Evolutionary conservation across 2,329 filamentous ascomycete genomes (phyloP), one percentile per base, ranked within the genome.

Genomic region (Penicillium sp.): DNA sequence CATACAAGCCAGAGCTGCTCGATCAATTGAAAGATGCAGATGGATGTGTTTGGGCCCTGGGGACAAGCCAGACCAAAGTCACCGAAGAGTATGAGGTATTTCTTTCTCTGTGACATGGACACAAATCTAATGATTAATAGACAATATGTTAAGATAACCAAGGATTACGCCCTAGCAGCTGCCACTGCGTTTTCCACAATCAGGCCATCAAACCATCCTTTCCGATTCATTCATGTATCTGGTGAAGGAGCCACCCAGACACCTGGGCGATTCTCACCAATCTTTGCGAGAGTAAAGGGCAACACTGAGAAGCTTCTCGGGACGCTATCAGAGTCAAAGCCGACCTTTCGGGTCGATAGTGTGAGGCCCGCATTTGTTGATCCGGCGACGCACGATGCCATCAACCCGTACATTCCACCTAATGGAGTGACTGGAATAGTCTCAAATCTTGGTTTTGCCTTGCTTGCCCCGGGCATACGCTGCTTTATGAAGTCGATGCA

Each of bases 21-120:
- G 71, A 75, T 3, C 77, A 86, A 66, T 76, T 92, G 0, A 78
- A 80, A 50, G 88, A 83, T 22, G 89, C 88, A 0, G 75, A 81
- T 8, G 88, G 85, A 2, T 88, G 85, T 57, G 85, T 92, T 1
- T 92, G 89, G 89, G 88, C 89, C 0, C 77, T 88, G 68, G 89
- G 89, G 0, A 84, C 86, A 46, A 85, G 82, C 58, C 82, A 86
- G 65, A 83, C 71, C 11, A 74, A 80, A 39, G 86, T 89, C 8
- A 68, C 68, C 55, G 84, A 82, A 58, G 83, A 87, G 81, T 86
- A 66, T 58, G 80, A 14, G 26, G 34, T 1, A 11, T 11, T 1
- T 13, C 11, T n/a, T 13, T 10, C 11, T n/a, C 13, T 20, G 1
- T 7, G 34, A 14, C 2, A 18, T 22, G 3, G 1, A 14, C 16